A percentile compares a stretch with the other conserved stretches of the same genome.
Conservation (phyloP, 768 basidiomycete genomes). For the Russula earlei region DNA sequence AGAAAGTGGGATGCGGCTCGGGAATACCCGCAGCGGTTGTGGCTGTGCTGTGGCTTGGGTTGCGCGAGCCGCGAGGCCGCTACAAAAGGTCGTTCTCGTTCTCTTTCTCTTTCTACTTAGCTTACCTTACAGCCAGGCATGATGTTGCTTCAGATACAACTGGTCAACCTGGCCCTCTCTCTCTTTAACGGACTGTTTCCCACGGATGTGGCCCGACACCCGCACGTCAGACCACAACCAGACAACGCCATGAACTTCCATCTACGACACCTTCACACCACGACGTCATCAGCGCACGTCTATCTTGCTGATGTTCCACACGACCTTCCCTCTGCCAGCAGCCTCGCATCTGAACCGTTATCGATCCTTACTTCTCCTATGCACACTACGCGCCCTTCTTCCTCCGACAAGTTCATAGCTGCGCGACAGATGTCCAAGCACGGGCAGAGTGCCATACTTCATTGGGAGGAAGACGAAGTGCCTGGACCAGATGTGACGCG, state of each 20-base stretch:
- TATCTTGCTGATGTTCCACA: slow-evolving; percentile 47
- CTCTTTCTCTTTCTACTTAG: not conserved
- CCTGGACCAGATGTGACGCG: slow-evolving; percentile 67
- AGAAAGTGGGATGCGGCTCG: no score
- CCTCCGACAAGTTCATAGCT: not conserved
- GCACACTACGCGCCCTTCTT: slow-evolving; percentile 5
- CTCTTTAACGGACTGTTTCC: slow-evolving; percentile 8
- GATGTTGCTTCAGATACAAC: slow-evolving; percentile 10
- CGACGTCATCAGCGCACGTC: slow-evolving; percentile 43
- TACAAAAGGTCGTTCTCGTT: not conserved
- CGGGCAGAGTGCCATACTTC: slow-evolving; percentile 36
- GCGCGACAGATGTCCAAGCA: slow-evolving; percentile 20
- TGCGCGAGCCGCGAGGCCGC: not conserved
- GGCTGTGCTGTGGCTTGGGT: no score
- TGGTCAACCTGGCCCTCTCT: slow-evolving; percentile 7
- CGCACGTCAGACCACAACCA: not conserved
- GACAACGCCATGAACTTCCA: slow-evolving; percentile 38
- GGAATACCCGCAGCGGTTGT: no score
- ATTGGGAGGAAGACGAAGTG: slow-evolving; percentile 73
- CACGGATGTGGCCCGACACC: not conserved
- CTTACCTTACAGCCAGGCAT: no score
- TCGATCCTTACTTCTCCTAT: not conserved
- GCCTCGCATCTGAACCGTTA: slow-evolving; percentile 22
- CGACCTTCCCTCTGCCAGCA: slow-evolving; percentile 21
- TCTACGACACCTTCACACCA: slow-evolving; percentile 56